Evolutionary conservation across 495 filamentous ascomycete species (phyloP).

Genomic region (Rhizodiscina lignyota): DNA sequence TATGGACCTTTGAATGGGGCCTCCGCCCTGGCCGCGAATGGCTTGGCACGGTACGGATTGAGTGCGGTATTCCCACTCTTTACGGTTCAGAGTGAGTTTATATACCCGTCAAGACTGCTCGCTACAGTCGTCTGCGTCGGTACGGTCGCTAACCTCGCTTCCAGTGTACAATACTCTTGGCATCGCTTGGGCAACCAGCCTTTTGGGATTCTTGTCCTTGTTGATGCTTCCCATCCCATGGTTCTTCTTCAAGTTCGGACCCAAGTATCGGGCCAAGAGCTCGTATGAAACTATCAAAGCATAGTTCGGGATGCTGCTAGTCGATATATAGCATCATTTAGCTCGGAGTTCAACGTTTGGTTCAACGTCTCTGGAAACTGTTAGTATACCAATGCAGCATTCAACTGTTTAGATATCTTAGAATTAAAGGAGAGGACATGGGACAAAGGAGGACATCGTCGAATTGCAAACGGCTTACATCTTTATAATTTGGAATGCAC

Average conservation of each 20-base stretch:
- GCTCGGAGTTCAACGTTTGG: too few relatives aligned
- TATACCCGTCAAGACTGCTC: slow-evolving; percentile 40
- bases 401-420: too few relatives aligned
- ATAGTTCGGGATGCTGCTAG: too few relatives aligned
- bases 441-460: too few relatives aligned
- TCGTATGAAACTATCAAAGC: too few relatives aligned
- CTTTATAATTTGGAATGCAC: too few relatives aligned
- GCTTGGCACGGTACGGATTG: slow-evolving; percentile 42
- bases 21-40: slow-evolving; percentile 44
- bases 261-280: slow-evolving; percentile 16
- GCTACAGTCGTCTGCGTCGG: slow-evolving; percentile 48
- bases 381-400: too few relatives aligned
- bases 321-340: too few relatives aligned
- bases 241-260: slow-evolving; percentile 23
- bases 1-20: slow-evolving; percentile 42
- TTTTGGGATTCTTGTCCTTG: slow-evolving; percentile 26
- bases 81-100: slow-evolving; percentile 26
- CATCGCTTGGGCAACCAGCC: slow-evolving; percentile 25
- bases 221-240: slow-evolving; percentile 25
- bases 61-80: slow-evolving; percentile 50
- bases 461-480: too few relatives aligned
- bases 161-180: slow-evolving; percentile 25
- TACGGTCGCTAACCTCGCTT: slow-evolving; percentile 46
- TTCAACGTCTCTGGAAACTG: too few relatives aligned
- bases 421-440: too few relatives aligned